These are phyloP conservation scores for Lactarius tabidus DNA, from an alignment of 768 basidiomycete species.

Conservation along the genomic window DNA sequence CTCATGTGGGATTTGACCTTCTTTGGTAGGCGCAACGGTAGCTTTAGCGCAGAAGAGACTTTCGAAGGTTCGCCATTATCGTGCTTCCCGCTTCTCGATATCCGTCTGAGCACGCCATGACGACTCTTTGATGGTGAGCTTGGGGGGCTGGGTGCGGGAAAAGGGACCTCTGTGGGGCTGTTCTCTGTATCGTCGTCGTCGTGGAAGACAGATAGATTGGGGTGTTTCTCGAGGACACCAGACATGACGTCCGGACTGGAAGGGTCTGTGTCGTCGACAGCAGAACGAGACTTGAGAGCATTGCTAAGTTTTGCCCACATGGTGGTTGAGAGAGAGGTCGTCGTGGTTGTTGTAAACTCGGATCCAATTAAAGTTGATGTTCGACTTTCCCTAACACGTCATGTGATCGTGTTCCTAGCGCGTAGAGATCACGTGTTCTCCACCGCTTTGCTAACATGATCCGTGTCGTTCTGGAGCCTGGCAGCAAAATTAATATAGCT, in stretches of 20 bases:
- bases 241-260: conserved; percentile 19
- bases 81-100: conserved; percentile 21
- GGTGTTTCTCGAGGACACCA: conserved; percentile 16
- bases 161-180: conserved; percentile 16
- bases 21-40: conserved; percentile 22
- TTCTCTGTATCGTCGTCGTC: conserved; percentile 13
- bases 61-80: conserved; percentile 21
- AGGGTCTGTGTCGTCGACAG: conserved; percentile 12
- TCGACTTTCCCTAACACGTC: conserved; percentile 18
- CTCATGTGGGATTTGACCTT: conserved; percentile 26
- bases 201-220: conserved; percentile 17
- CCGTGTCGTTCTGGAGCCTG: conserved; percentile 15
- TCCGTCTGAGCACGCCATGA: conserved; percentile 22
- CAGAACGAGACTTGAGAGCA: conserved; percentile 20
- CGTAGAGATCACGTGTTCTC: conserved; percentile 6
- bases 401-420: conserved; percentile 20
- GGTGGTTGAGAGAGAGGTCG: conserved; percentile 7
- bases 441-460: background rate
- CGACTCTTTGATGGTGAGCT: conserved; percentile 24
- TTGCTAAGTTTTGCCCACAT: conserved; percentile 25
- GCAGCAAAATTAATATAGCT: background rate
- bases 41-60: conserved; percentile 19
- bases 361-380: conserved; percentile 8
- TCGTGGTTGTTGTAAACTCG: conserved; percentile 17
- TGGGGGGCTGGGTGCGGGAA: conserved; percentile 23